Evolutionary conservation across 257 asterid genomes (phyloP).

Genomic region (Solanum pennellii): DNA sequence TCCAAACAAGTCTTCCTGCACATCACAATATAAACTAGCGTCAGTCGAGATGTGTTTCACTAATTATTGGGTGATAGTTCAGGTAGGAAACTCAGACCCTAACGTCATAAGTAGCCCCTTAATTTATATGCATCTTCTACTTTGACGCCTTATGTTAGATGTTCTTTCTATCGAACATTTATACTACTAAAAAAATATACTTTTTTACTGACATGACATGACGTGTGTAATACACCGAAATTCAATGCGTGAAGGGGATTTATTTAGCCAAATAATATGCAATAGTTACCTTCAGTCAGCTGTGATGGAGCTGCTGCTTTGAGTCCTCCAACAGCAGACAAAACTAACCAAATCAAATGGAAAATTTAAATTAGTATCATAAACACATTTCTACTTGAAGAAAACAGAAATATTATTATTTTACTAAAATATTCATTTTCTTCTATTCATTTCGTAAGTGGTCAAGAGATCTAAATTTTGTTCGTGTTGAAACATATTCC

Average conservation of each 20-base stretch:
- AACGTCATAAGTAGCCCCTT: not conserved
- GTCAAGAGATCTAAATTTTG: not conserved
- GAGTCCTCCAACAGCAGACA: not conserved
- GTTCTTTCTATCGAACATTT: not conserved
- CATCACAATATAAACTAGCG: not conserved
- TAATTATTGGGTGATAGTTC: too few relatives aligned
- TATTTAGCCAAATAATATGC: not conserved
- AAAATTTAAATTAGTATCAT: not conserved
- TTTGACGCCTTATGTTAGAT: not conserved
- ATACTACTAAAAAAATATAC: not conserved
- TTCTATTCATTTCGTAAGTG: not conserved
- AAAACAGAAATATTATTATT: not conserved
- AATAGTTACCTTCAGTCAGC: not conserved
- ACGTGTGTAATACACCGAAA: not conserved
- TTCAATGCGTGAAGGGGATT: not conserved
- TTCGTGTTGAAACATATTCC: not conserved
- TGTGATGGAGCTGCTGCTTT: not conserved
- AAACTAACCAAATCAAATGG: not conserved
- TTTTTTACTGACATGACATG: not conserved
- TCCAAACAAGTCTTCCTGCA: constrained; percentile 40
- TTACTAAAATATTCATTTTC: not conserved
- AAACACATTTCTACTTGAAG: not conserved
- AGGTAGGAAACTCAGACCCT: not conserved
- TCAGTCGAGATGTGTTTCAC: not conserved
- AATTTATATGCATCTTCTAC: not conserved